Percentiles rank a stretch among this genome's conserved stretches.
phyloP scores from a whole-genome alignment of 345 rosid species.

The Sonneratia caseolaris region DNA sequence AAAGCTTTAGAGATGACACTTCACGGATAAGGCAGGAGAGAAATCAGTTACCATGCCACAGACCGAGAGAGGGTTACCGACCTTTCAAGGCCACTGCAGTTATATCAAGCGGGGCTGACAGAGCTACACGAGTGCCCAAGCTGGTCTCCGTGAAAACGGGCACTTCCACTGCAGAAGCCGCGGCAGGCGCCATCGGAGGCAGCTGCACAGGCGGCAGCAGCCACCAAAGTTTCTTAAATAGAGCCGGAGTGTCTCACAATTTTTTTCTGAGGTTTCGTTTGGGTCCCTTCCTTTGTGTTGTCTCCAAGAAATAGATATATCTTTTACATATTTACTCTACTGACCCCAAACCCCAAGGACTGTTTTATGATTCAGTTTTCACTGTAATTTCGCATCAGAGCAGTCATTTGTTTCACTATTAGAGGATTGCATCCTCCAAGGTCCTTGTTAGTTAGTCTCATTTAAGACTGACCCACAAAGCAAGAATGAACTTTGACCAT shows the following conservation, averaged over 20 bases:
- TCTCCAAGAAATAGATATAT: background rate
- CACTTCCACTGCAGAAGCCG: slow-evolving; percentile 26
- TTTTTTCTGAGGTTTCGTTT: background rate
- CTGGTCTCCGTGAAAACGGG: slow-evolving; percentile 46
- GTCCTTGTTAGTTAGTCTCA: too few relatives aligned
- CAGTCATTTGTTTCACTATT: too few relatives aligned
- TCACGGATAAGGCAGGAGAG: background rate
- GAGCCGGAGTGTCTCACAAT: background rate
- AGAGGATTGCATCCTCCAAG: too few relatives aligned
- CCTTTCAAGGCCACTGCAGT: slow-evolving; percentile 42
- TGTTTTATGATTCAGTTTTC: too few relatives aligned
- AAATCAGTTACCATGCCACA: background rate
- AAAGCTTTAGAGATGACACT: background rate
- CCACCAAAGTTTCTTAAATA: background rate
- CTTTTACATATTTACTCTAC: background rate
- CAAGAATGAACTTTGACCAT: too few relatives aligned
- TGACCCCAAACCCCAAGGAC: background rate
- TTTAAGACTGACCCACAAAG: too few relatives aligned
- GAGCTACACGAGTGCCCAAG: slow-evolving; percentile 51
- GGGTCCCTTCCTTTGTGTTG: background rate
- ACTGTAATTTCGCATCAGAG: background rate
- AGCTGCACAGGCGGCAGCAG: background rate
- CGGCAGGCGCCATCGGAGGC: slow-evolving; percentile 9
- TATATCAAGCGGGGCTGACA: slow-evolving; percentile 35
- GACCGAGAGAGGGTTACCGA: slow-evolving; percentile 5